Evolutionary conservation across 1,139 yeast genomes (phyloP).

Genomic region (Blastobotrys aristatus): DNA sequence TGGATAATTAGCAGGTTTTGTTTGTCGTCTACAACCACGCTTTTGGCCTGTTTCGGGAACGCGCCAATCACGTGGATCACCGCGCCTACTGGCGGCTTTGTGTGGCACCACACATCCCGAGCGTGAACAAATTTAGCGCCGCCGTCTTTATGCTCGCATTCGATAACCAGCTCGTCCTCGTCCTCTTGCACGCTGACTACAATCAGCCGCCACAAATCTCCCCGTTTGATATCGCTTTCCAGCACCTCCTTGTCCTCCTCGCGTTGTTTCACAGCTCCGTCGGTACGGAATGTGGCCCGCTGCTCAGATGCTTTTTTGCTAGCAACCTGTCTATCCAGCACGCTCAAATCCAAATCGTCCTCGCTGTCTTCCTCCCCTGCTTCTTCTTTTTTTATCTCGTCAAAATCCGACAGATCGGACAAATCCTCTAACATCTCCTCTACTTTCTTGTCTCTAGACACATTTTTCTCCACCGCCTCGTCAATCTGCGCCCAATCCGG

Average conservation of each 20-base stretch:
- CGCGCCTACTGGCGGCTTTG: constrained; percentile 28
- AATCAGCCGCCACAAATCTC: constrained; percentile 9
- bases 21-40: constrained; percentile 44
- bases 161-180: neutral
- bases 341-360: constrained; percentile 10
- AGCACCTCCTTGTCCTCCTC: constrained; percentile 5
- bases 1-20: constrained; percentile 66
- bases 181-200: constrained; percentile 1
- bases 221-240: constrained; percentile 2
- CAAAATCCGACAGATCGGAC: constrained; percentile 1
- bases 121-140: constrained; percentile 16
- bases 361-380: neutral
- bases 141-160: constrained; percentile 1
- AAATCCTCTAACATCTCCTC: neutral
- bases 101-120: constrained; percentile 27
- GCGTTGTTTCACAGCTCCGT: neutral
- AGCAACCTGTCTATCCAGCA: constrained; percentile 4
- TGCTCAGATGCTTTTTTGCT: constrained; percentile 2
- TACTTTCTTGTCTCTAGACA: neutral
- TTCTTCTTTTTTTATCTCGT: neutral
- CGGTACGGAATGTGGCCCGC: constrained; percentile 4
- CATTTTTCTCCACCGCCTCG: constrained; percentile 4
- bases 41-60: constrained; percentile 15
- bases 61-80: constrained; percentile 37
- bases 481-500: constrained; percentile 9